These are phyloP conservation scores for Wallemia hederae DNA, from an alignment of 1,284 basidiomycete genomes.

Conservation along the genomic window DNA sequence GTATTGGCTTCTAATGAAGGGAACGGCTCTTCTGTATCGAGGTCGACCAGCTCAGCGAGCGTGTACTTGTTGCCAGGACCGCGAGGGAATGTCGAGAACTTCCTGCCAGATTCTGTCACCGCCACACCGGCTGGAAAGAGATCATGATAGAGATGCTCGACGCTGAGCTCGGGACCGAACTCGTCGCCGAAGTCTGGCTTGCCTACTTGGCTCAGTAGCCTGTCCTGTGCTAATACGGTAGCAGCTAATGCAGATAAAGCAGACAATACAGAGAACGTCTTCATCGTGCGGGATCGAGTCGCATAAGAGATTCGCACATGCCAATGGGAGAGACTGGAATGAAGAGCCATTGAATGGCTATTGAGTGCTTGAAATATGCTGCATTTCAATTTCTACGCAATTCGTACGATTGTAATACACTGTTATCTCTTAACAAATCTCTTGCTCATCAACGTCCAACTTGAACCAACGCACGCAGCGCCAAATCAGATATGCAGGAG, in stretches of 20 bases:
- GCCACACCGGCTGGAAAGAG: neutral
- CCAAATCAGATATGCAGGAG: neutral
- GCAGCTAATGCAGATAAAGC: neutral
- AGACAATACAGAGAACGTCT: neutral
- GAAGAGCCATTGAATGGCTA: too few species aligned
- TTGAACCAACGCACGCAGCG: too few species aligned
- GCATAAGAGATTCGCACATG: too few species aligned
- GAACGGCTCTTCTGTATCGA: conserved; percentile 3
- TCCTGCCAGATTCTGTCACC: neutral
- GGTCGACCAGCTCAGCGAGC: conserved; percentile 3
- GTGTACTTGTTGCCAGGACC: conserved; percentile 2
- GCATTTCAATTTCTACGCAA: too few species aligned
- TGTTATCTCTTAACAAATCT: neutral
- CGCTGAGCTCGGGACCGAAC: neutral
- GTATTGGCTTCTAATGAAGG: conserved; percentile 2
- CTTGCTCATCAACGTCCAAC: neutral
- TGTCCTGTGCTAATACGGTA: neutral
- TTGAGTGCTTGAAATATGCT: too few species aligned
- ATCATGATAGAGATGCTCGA: neutral
- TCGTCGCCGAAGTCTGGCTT: neutral
- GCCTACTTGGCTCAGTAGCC: neutral
- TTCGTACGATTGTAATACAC: neutral
- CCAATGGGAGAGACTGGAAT: neutral
- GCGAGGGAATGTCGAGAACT: neutral
- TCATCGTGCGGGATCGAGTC: too few species aligned